These are phyloP conservation scores for Ulvella scutata DNA, from an alignment of 139 green algal species.

Conservation along the genomic window DNA sequence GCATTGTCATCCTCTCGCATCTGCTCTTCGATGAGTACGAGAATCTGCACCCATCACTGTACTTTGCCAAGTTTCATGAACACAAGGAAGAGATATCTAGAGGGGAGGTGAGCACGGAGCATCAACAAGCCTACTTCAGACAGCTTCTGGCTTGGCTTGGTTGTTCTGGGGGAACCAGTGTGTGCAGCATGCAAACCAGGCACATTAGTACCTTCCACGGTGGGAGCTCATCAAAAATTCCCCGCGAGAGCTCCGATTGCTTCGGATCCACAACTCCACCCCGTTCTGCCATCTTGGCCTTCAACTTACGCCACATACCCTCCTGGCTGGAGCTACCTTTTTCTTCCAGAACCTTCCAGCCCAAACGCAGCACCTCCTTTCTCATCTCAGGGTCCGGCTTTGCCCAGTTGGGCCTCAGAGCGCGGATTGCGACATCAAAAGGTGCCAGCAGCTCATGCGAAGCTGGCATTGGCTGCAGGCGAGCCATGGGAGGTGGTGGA, in stretches of 20 bases:
- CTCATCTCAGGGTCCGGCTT: not conserved
- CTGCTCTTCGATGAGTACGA: not conserved
- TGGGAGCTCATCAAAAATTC: not conserved
- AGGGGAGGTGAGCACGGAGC: no score
- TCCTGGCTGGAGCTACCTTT: not conserved
- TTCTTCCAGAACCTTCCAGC: not conserved
- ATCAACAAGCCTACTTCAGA: no score
- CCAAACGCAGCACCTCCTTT: not conserved
- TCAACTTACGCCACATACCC: not conserved
- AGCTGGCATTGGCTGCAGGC: not conserved
- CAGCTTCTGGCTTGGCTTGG: no score
- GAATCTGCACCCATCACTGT: no score
- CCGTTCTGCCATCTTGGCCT: not conserved
- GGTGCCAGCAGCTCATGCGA: not conserved
- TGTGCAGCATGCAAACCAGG: no score
- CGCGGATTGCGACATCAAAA: not conserved
- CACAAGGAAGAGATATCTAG: no score
- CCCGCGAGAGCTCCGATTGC: not conserved
- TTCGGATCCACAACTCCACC: not conserved
- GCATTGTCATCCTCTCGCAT: slow-evolving; percentile 1
- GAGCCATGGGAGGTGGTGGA: not conserved
- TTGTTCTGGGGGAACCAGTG: no score
- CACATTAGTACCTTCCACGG: not conserved
- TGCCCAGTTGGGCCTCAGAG: not conserved
- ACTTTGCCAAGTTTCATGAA: no score